Conservation (phyloP, 73 alveolate species). For the Tetrahymena elliotti region DNA sequence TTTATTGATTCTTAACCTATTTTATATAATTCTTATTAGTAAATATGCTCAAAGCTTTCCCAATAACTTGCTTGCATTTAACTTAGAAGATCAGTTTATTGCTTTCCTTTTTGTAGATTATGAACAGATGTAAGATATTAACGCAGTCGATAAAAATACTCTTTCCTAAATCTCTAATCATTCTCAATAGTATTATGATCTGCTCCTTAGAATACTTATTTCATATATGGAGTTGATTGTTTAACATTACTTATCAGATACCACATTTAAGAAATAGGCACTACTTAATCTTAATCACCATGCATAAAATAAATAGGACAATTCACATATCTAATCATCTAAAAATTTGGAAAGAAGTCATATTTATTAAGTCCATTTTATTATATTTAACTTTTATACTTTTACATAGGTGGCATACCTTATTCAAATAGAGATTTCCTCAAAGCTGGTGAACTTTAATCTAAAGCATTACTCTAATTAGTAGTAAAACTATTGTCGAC, state of each 20-base stretch:
- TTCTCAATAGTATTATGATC: neutral
- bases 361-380: neutral
- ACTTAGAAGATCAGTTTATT: neutral
- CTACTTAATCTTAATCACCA: neutral
- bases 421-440: neutral
- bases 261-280: neutral
- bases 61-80: neutral
- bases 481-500: neutral
- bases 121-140: neutral
- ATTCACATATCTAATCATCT: neutral
- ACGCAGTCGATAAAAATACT: neutral
- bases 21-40: neutral
- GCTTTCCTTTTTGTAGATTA: neutral
- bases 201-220: neutral
- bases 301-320: neutral
- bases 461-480: neutral
- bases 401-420: neutral
- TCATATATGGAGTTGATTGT: neutral
- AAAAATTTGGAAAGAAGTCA: neutral
- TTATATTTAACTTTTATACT: neutral
- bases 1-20: neutral
- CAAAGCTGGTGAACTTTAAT: neutral
- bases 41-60: neutral
- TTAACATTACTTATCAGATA: neutral
- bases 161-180: neutral